Conservation (phyloP, 1,284 basidiomycete genomes). For the Xerocomus nothofagi region DNA sequence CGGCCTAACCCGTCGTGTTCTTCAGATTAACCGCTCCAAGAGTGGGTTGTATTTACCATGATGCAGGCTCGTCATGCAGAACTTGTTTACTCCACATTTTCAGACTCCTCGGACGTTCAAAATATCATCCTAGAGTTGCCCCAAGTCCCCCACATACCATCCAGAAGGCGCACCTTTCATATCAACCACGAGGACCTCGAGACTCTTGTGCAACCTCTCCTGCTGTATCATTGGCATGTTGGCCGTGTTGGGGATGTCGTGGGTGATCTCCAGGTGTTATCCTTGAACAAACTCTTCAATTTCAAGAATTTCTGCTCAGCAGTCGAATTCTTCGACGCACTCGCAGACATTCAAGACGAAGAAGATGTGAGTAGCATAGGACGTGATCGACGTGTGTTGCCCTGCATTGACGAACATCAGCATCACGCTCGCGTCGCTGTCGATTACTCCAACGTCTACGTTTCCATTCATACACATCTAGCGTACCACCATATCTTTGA, state of each 20-base stretch:
- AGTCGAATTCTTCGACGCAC: constrained; percentile 31
- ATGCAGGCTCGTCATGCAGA: neutral
- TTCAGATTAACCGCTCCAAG: constrained; percentile 24
- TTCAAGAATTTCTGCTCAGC: constrained; percentile 27
- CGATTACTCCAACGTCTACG: constrained; percentile 31
- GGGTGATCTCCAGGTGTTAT: constrained; percentile 14
- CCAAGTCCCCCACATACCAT: constrained; percentile 28
- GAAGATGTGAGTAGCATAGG: constrained; percentile 34
- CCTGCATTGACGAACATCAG: constrained; percentile 17
- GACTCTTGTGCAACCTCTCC: constrained; percentile 34
- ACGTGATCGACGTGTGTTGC: neutral
- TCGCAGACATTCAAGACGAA: constrained; percentile 28
- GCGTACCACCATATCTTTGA: constrained; percentile 27
- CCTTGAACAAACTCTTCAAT: constrained; percentile 29
- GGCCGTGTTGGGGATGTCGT: constrained; percentile 10
- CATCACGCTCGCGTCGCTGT: constrained; percentile 31
- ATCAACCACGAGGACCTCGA: constrained; percentile 34
- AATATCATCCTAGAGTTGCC: constrained; percentile 23
- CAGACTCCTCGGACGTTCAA: constrained; percentile 24
- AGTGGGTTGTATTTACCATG: constrained; percentile 15
- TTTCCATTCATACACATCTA: constrained; percentile 38
- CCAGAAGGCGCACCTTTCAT: constrained; percentile 30
- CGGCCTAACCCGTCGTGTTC: neutral
- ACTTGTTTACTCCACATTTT: constrained; percentile 1
- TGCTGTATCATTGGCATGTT: constrained; percentile 37